phyloP scores from a whole-genome alignment of 768 basidiomycete species.

The Suillus discolor region DNA sequence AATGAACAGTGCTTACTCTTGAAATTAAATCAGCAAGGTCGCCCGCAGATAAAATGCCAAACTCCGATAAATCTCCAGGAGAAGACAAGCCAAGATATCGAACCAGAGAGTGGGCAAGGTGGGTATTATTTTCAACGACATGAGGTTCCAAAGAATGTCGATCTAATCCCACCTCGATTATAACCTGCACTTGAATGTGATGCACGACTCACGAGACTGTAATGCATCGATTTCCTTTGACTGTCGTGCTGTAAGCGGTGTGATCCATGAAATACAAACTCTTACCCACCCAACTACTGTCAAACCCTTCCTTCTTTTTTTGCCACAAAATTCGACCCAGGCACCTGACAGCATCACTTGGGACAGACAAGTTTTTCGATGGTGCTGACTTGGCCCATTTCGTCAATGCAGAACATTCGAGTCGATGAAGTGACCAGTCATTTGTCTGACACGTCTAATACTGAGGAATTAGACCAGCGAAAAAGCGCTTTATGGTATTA shows the following conservation, averaged over 20 bases:
- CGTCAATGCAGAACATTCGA: conserved; percentile 74
- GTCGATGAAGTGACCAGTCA: conserved; percentile 78
- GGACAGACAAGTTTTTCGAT: conserved; percentile 49
- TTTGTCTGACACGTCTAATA: conserved; percentile 65
- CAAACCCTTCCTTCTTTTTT: conserved; percentile 54
- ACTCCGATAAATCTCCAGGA: conserved; percentile 58
- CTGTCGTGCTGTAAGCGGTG: conserved; percentile 36
- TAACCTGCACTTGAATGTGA: background rate
- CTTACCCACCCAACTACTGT: conserved; percentile 58
- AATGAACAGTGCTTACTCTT: conserved; percentile 46
- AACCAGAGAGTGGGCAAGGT: conserved; percentile 74
- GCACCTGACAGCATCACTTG: conserved; percentile 79
- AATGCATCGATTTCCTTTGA: conserved; percentile 64
- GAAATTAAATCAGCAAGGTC: conserved; percentile 76
- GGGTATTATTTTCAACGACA: conserved; percentile 58
- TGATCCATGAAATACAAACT: background rate
- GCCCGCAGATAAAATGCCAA: conserved; percentile 54
- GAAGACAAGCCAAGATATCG: conserved; percentile 66
- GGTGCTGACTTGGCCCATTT: conserved; percentile 56
- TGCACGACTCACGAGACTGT: conserved; percentile 68
- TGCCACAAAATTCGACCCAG: conserved; percentile 76
- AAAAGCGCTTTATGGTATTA: conserved; percentile 8
- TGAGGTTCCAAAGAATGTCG: conserved; percentile 51
- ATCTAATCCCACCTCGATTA: conserved; percentile 43
- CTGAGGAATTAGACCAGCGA: background rate